Conservation (phyloP, 2,329 filamentous ascomycete genomes). For the Fusarium vanettenii region DNA sequence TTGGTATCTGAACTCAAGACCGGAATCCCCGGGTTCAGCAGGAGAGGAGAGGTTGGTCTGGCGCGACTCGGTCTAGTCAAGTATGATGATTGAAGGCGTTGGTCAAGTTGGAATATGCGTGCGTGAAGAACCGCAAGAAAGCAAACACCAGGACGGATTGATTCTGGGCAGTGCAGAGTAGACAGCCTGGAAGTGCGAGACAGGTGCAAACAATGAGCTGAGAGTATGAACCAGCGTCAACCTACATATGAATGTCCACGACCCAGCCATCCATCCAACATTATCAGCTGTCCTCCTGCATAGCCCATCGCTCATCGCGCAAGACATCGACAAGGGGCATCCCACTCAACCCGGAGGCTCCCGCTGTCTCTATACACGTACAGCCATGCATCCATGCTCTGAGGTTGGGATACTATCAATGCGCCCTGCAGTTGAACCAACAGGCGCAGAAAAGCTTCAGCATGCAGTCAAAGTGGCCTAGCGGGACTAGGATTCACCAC, state of each 20-base stretch:
- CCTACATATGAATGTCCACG: background rate
- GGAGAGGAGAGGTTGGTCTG: background rate
- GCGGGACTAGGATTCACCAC: background rate
- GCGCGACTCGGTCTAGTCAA: background rate
- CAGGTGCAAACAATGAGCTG: constrained; percentile 16
- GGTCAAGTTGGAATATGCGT: background rate
- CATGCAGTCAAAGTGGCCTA: background rate
- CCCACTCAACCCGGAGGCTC: background rate
- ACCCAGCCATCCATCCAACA: background rate
- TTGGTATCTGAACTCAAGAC: background rate
- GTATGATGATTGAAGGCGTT: background rate
- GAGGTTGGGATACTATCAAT: background rate
- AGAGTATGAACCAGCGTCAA: background rate
- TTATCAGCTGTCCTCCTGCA: constrained; percentile 1
- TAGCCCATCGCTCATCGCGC: background rate
- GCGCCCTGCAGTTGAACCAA: constrained; percentile 5
- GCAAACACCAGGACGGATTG: background rate
- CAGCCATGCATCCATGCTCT: background rate
- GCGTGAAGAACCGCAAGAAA: background rate
- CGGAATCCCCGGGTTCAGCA: background rate
- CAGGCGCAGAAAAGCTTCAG: background rate
- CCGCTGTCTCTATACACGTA: background rate
- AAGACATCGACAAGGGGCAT: background rate
- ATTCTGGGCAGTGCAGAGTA: background rate
- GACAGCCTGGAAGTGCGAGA: background rate